Evolutionary conservation across 257 asterid species (phyloP).

Genomic region (Solanum gracilifrons): DNA sequence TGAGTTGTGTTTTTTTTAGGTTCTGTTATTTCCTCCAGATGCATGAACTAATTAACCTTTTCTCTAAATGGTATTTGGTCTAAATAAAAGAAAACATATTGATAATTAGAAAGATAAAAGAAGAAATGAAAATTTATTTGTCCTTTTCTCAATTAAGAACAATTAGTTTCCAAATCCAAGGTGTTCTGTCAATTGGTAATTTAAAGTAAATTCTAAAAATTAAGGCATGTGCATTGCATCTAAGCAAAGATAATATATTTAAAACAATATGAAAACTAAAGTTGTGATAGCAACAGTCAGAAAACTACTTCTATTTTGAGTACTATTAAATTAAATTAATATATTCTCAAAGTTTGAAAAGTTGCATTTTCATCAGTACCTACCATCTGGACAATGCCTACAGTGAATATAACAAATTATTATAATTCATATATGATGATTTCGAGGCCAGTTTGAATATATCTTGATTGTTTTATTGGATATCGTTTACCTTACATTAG

Average conservation of each 20-base stretch:
- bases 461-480: neutral
- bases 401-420: constrained; percentile 1
- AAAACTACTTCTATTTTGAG: neutral
- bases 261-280: neutral
- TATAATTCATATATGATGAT: neutral
- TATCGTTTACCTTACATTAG: neutral
- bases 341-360: neutral
- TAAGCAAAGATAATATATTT: neutral
- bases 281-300: neutral
- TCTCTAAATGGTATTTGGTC: neutral
- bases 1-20: neutral
- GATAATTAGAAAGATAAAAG: neutral
- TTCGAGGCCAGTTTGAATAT: neutral
- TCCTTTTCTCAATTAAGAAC: neutral
- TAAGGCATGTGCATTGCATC: constrained; percentile 2
- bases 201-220: neutral
- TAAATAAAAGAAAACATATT: neutral
- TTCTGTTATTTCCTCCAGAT: neutral
- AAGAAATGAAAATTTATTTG: neutral
- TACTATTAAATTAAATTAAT: neutral
- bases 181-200: neutral
- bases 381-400: constrained; percentile 26
- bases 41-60: neutral
- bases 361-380: constrained; percentile 6
- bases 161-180: neutral